Percentiles rank a stretch among this genome's conserved stretches.
phyloP scores from a whole-genome alignment of 441 rosid genomes.

The Viola pubescens region DNA sequence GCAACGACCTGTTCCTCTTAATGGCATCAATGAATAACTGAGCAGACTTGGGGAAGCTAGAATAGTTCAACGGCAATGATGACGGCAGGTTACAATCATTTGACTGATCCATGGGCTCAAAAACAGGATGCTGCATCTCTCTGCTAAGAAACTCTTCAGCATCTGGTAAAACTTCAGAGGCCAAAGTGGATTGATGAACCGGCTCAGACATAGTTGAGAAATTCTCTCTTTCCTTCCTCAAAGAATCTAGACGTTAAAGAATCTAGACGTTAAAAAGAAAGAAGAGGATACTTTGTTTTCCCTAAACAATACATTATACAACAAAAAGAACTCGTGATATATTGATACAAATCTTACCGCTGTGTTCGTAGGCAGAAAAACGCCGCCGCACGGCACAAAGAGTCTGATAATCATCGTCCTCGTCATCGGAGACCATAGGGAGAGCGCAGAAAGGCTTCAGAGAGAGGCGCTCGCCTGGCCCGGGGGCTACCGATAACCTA shows the following conservation, averaged over 20 bases:
- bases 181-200: constrained; percentile 22
- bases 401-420: constrained; percentile 65
- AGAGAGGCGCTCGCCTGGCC: constrained; percentile 17
- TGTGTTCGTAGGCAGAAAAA: constrained; percentile 44
- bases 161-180: constrained; percentile 39
- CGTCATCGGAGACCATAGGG: constrained; percentile 31
- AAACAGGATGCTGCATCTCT: background rate
- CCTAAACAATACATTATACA: no score
- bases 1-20: constrained; percentile 70
- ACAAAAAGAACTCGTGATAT: no score
- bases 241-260: no score
- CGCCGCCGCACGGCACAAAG: constrained; percentile 61
- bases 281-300: no score
- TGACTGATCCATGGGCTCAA: constrained; percentile 9
- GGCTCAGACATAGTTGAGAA: constrained; percentile 23
- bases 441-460: constrained; percentile 5
- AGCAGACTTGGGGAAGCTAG: constrained; percentile 66
- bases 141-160: constrained; percentile 16
- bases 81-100: constrained; percentile 22
- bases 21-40: constrained; percentile 58
- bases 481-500: constrained; percentile 32
- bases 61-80: constrained; percentile 15
- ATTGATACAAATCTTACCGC: no score
- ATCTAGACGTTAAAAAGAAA: no score
- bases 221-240: no score